Evolutionary conservation across 1,284 basidiomycete species (phyloP), one percentile per base, ranked within the genome.

Genomic region (Flammula alnicola): DNA sequence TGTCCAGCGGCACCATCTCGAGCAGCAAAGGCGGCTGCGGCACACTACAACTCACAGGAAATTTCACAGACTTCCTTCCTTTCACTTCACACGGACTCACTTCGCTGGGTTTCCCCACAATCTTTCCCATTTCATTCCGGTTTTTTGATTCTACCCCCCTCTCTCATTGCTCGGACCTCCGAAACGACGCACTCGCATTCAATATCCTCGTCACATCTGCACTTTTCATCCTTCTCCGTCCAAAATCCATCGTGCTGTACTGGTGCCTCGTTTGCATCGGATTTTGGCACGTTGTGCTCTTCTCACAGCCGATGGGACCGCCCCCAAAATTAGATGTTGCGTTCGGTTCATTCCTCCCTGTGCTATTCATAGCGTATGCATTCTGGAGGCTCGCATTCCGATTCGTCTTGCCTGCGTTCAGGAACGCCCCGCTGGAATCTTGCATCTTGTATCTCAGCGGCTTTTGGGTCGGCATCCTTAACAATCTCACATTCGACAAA

Each of bases 221-320:
- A 27, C 72, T 94, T 22, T 89, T 91, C 60, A 74, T 91, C 30
- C 63, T 94, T 40, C 72, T 95, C 35, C 83, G 88, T 2, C 91
- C 91, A 0, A 81, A 77, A 61, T 76, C 86, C 2, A 79, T 92
- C 55, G 75, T 91, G 22, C 71, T 83, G 4, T 92, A 80, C 69
- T 91, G 87, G 88, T 86, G 79, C 52, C 72, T 95, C 12, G 81
- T 93, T 2, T 91, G 85, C 70, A 84, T 94, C 37, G 93, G 93
- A 0, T 95, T 83, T 65, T 95, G 93, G 93, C 92, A 95, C 59
- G 76, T 93, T 50, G 76, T 81, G 1, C 76, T 95, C 20, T 91
- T 91, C 58, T 90, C 88, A 1, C 88, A 94, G 62, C 89, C 91
- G 1, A 79, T 78, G 23, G 75, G 74, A 2, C 80, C 78, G 19